Evolutionary conservation across 2,329 filamentous ascomycete genomes (phyloP).

Genomic region (Teratosphaeria viscida): DNA sequence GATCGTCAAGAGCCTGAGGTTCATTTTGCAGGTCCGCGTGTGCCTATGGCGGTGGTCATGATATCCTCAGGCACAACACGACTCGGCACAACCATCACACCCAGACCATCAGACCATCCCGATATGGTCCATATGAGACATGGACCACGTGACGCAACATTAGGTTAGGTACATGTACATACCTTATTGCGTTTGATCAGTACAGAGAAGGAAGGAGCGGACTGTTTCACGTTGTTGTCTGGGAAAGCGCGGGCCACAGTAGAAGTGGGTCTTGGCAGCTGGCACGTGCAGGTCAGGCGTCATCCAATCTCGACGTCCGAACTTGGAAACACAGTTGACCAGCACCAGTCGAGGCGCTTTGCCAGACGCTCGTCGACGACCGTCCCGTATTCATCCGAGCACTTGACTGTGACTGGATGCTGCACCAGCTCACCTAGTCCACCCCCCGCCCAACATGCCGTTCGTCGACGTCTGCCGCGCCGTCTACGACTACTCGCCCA

Average conservation of each 20-base stretch:
- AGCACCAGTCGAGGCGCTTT: not conserved
- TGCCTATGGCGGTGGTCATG: too few species aligned
- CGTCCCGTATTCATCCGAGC: not conserved
- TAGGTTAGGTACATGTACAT: too few species aligned
- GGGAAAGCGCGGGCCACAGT: not conserved
- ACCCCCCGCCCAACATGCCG: conserved; percentile 49
- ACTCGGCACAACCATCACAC: too few species aligned
- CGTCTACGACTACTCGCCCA: conserved; percentile 84
- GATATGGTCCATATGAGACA: too few species aligned
- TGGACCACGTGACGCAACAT: too few species aligned
- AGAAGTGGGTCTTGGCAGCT: not conserved
- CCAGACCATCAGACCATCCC: too few species aligned
- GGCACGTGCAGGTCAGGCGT: not conserved
- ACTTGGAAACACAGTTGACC: not conserved
- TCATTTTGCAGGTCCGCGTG: too few species aligned
- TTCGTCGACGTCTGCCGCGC: conserved; percentile 88
- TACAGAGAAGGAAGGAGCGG: not conserved
- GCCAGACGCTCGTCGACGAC: not conserved
- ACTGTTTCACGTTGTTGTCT: not conserved
- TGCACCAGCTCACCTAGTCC: not conserved
- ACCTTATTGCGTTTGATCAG: not conserved
- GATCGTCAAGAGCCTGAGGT: too few species aligned
- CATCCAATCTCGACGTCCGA: not conserved
- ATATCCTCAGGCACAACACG: too few species aligned
- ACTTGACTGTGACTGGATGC: not conserved